Evolutionary conservation across 108 stramenopile species (phyloP).

Genomic region (Skeletonema costatum): DNA sequence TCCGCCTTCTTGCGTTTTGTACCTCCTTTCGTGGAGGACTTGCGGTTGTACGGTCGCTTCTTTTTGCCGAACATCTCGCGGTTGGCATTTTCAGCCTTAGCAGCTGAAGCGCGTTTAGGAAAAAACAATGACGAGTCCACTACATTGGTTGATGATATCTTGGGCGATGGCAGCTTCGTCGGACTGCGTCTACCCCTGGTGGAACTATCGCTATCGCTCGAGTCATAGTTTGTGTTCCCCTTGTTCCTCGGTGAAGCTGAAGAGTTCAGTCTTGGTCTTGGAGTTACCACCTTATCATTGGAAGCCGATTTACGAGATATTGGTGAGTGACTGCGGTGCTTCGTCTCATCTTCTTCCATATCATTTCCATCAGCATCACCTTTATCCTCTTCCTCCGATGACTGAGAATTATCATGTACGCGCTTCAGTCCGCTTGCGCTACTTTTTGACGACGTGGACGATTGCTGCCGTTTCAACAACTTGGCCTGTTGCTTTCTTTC

Average conservation of each 20-base stretch:
- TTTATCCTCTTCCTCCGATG: background rate
- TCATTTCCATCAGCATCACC: background rate
- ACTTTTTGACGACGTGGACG: background rate
- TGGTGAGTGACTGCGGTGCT: background rate
- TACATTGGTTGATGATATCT: background rate
- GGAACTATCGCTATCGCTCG: constrained; percentile 42
- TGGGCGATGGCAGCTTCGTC: constrained; percentile 3
- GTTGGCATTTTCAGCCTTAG: constrained; percentile 45
- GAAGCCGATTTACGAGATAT: constrained; percentile 3
- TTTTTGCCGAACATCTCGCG: constrained; percentile 40
- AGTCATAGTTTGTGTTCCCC: constrained; percentile 26
- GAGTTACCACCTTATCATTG: constrained; percentile 29
- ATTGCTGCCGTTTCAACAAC: background rate
- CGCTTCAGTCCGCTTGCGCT: background rate
- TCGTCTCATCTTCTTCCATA: background rate
- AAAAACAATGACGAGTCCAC: constrained; percentile 17
- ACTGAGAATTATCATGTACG: background rate
- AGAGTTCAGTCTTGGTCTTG: constrained; percentile 35
- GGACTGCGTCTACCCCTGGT: background rate
- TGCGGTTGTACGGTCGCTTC: constrained; percentile 22
- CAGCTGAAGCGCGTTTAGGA: constrained; percentile 47
- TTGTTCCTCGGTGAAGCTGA: background rate
- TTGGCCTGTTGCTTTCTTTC: background rate
- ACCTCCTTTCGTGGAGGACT: constrained; percentile 7
- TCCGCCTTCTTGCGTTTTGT: constrained; percentile 17